These are phyloP conservation scores for Arthrobotrys megalospora DNA, from an alignment of 2,329 filamentous ascomycete species.

Conservation along the genomic window DNA sequence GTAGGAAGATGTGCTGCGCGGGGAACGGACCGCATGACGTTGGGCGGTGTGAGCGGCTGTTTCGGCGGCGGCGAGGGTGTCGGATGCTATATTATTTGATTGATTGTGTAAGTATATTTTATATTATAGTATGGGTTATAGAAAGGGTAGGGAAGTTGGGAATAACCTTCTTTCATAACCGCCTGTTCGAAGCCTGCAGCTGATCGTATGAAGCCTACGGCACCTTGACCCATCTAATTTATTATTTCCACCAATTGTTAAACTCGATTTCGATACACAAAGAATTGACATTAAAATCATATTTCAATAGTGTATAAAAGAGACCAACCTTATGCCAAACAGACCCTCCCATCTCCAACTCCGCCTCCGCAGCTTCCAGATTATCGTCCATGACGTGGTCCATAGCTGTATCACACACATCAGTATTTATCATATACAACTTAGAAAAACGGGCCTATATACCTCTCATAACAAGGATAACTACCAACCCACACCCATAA, in stretches of 20 bases:
- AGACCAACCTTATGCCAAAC: conserved; percentile 81
- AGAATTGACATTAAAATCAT: not conserved
- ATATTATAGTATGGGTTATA: conserved; percentile 1
- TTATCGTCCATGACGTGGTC: conserved; percentile 87
- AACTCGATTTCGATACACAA: conserved; percentile 2
- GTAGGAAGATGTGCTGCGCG: conserved; percentile 78
- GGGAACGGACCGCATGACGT: conserved; percentile 79
- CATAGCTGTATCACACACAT: conserved; percentile 60
- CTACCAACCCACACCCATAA: conserved; percentile 5
- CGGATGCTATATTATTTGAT: conserved; percentile 73
- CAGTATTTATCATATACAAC: no score
- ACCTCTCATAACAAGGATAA: conserved; percentile 54
- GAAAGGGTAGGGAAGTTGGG: conserved; percentile 53
- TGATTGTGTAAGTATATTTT: not conserved
- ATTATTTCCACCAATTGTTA: not conserved
- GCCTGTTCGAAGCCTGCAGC: conserved; percentile 93
- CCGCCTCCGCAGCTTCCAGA: conserved; percentile 83
- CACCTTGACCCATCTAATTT: conserved; percentile 79
- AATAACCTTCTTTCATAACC: conserved; percentile 81
- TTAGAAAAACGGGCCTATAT: not conserved
- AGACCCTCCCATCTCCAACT: conserved; percentile 80
- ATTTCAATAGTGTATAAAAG: no score
- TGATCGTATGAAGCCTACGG: conserved; percentile 87
- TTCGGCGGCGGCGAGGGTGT: conserved; percentile 81
- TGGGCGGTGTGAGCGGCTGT: conserved; percentile 81